Evolutionary conservation across 805 yeast species (phyloP), one percentile per base, ranked within the genome.

Genomic region (Yamadazyma nakazawae): DNA sequence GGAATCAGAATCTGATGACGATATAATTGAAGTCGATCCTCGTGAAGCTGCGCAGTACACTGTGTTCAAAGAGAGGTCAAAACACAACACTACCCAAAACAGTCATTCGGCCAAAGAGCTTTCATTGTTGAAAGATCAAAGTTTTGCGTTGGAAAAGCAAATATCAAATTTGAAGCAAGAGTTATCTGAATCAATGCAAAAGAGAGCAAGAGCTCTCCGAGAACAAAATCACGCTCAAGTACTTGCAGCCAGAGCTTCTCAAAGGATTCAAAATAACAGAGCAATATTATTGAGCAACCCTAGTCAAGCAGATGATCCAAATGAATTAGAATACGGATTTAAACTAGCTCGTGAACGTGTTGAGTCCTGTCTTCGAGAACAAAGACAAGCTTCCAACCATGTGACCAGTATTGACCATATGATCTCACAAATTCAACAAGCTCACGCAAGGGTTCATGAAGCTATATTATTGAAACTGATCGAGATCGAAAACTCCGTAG

Each of bases 11-110:
- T 46, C 47, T 4, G 61, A 57, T 38, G 70, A 64, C 39, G 71
- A 66, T 13, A 43, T 66, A 6, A 55, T 60, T 19, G 59, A 62
- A 14, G 49, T 66, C 5, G 61, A 61, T 16, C 61, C 68, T 10
- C 60, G 57, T 25, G 66, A 61, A 45, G 70, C 68, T 10, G 58
- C 58, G n/a, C 48, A 55, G 16, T 46, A 50, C 5, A 58, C 58
- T 2, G 56, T 50, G 9, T 65, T 65, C 49, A 64, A 62, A 38
- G 18, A 36, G 9, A 37, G n/a, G 16, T 13, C 32, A 13, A 28
- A 28, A 28, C n/a, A 28, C 32, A 5, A 9, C 32, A 5, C n/a
- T 13, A 4, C 32, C 32, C 32, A 28, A 9, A 28, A 28, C 5
- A 5, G 5, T 9, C 10, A 12, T 5, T 13, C 30, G 18, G 18